phyloP scores from a whole-genome alignment of 139 green algal genomes.

The Closterium sp. region DNA sequence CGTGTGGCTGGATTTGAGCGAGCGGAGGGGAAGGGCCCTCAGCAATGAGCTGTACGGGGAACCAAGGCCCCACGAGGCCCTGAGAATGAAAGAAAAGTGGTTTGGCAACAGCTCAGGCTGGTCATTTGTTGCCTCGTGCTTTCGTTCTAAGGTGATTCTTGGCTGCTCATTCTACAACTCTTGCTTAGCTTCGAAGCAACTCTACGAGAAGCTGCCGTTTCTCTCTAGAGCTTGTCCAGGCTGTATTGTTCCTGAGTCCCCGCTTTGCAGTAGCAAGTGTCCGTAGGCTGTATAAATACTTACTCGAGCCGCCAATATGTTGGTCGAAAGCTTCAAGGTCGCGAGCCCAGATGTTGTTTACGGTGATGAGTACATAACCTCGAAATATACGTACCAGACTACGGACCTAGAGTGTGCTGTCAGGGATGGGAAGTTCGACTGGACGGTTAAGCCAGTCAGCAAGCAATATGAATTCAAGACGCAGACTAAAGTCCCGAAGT shows the following conservation, averaged over 20 bases:
- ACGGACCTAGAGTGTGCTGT: slow-evolving; percentile 65
- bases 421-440: slow-evolving; percentile 62
- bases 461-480: slow-evolving; percentile 84
- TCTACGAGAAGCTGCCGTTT: neutral
- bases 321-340: slow-evolving; percentile 85
- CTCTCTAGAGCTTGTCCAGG: neutral
- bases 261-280: neutral
- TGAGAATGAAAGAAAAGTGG: no score
- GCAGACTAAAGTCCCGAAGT: slow-evolving; percentile 83
- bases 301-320: slow-evolving; percentile 55
- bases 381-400: slow-evolving; percentile 83
- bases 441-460: slow-evolving; percentile 71
- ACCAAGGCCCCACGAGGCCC: no score
- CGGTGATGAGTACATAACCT: slow-evolving; percentile 72
- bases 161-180: neutral
- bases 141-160: neutral
- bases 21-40: no score
- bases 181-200: neutral
- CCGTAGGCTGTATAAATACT: neutral
- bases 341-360: slow-evolving; percentile 82
- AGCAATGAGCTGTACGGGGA: no score
- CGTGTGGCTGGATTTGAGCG: no score
- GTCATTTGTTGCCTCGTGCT: neutral
- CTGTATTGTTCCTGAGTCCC: neutral
- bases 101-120: no score